Evolutionary conservation across 108 stramenopile species (phyloP).

Genomic region (Aurantiochytrium sp.): DNA sequence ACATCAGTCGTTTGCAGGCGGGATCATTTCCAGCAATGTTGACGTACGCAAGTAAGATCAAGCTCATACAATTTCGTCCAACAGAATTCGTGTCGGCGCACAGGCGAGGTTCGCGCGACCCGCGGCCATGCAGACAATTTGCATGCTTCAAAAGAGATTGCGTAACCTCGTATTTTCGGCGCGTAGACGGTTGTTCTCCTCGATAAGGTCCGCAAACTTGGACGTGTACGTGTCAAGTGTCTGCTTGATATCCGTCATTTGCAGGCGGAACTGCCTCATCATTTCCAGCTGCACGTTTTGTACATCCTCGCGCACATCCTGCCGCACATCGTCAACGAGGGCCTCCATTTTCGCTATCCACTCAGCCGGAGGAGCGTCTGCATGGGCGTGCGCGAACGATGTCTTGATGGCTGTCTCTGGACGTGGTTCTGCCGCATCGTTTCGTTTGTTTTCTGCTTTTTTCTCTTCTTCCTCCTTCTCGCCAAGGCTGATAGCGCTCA

Average conservation of each 20-base stretch:
- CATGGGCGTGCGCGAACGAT: background rate
- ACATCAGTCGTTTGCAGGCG: background rate
- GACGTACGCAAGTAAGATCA: too few relatives aligned
- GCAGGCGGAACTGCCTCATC: conserved; percentile 12
- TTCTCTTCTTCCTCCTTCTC: too few relatives aligned
- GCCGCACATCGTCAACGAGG: background rate
- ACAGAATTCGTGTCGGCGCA: too few relatives aligned
- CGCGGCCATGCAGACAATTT: too few relatives aligned
- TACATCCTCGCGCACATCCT: background rate
- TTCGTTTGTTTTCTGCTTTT: too few relatives aligned
- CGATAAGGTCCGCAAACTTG: background rate
- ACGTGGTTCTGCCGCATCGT: too few relatives aligned
- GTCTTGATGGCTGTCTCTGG: too few relatives aligned
- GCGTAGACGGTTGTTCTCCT: conserved; percentile 4
- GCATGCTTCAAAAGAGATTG: background rate
- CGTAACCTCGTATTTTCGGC: background rate
- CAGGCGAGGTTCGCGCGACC: too few relatives aligned
- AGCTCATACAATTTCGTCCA: too few relatives aligned
- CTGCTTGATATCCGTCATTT: background rate
- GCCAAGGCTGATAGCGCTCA: too few relatives aligned
- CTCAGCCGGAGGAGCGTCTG: background rate
- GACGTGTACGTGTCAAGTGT: background rate
- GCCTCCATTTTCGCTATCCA: background rate
- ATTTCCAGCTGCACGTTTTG: conserved; percentile 13
- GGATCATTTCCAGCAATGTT: background rate